These are phyloP conservation scores for Osmanthus fragrans DNA, from an alignment of 257 asterid genomes.

Conservation along the genomic window DNA sequence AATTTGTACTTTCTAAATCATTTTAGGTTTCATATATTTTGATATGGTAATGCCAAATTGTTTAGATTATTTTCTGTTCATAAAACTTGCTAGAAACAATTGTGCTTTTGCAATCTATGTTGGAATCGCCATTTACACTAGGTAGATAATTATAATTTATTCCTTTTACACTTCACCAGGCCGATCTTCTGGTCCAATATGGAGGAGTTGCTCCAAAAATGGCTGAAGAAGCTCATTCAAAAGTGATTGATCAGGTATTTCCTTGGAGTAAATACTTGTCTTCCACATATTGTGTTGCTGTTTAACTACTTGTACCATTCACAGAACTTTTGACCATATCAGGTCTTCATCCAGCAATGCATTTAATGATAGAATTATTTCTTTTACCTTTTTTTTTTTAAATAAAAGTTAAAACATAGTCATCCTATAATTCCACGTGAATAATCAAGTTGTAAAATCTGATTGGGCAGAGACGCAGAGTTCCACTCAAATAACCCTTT, in stretches of 20 bases:
- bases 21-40: conserved; percentile 1
- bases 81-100: background rate
- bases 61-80: background rate
- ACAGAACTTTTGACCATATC: background rate
- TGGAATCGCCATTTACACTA: background rate
- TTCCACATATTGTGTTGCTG: background rate
- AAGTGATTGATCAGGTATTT: conserved; percentile 85
- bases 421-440: background rate
- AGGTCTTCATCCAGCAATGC: background rate
- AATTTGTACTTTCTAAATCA: background rate
- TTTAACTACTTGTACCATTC: background rate
- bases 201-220: conserved; percentile 99
- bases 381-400: too few relatives aligned
- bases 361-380: background rate
- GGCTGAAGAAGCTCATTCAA: conserved; percentile 96
- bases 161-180: conserved; percentile 51
- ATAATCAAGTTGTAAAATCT: background rate
- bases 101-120: background rate
- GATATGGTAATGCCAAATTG: background rate
- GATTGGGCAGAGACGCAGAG: background rate
- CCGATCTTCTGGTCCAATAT: conserved; percentile 78
- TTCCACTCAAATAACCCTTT: background rate
- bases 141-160: conserved; percentile 8
- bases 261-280: background rate
- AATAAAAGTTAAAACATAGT: background rate